Evolutionary conservation across 352 stramenopile species (phyloP).

Genomic region (Pythium graminicola): DNA sequence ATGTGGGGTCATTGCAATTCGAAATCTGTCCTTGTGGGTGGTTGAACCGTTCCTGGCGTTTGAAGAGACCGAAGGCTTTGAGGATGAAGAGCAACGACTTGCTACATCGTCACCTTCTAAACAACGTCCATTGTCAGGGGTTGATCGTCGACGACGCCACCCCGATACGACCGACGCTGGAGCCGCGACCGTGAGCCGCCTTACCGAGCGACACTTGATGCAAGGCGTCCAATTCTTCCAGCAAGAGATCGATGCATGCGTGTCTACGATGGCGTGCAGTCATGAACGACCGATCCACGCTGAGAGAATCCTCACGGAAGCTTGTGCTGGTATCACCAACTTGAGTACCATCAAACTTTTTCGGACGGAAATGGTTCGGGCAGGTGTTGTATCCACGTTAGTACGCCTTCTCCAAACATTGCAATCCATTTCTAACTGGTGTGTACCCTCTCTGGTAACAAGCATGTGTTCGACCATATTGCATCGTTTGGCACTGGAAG

Average conservation of each 20-base stretch:
- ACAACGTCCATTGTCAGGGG: too few species aligned
- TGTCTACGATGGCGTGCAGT: conserved; percentile 18
- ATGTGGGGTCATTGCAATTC: conserved; percentile 49
- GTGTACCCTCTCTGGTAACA: conserved; percentile 12
- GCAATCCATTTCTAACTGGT: not conserved
- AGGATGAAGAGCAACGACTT: not conserved
- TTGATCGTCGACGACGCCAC: not conserved
- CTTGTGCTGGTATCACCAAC: conserved; percentile 57
- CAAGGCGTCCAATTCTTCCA: conserved; percentile 55
- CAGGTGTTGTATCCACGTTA: conserved; percentile 47
- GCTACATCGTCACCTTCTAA: too few species aligned
- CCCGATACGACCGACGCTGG: not conserved
- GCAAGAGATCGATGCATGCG: conserved; percentile 47
- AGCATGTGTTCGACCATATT: conserved; percentile 63
- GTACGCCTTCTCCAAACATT: conserved; percentile 32
- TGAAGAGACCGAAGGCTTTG: conserved; percentile 28
- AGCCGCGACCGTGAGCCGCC: too few species aligned
- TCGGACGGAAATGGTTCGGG: conserved; percentile 45
- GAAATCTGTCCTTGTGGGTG: conserved; percentile 63
- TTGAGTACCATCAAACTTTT: conserved; percentile 58
- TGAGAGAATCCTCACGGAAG: conserved; percentile 47
- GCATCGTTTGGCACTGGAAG: conserved; percentile 59
- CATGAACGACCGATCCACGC: not conserved
- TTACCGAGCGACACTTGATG: conserved; percentile 52
- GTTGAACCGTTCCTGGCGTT: conserved; percentile 51